These are phyloP conservation scores for Skeletonema marinoi DNA, from an alignment of 108 stramenopile genomes.

Conservation along the genomic window DNA sequence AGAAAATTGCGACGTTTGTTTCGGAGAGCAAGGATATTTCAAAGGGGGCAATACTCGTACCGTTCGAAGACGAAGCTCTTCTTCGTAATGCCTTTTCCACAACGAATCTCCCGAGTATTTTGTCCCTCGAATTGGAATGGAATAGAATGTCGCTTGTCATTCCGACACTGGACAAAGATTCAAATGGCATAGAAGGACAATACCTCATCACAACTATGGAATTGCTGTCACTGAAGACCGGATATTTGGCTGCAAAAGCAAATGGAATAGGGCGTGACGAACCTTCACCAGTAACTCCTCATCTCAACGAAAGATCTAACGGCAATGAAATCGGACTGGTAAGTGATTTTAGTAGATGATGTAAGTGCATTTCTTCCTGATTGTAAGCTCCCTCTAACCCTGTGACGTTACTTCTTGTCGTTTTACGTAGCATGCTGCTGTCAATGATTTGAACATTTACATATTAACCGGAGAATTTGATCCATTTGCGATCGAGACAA, in stretches of 20 bases:
- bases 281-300: neutral
- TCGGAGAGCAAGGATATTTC: neutral
- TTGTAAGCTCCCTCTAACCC: neutral
- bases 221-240: constrained; percentile 6
- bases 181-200: constrained; percentile 6
- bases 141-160: neutral
- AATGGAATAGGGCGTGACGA: neutral
- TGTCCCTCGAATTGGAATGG: neutral
- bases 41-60: neutral
- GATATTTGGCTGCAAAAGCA: neutral
- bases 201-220: constrained; percentile 4
- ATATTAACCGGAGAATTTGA: neutral
- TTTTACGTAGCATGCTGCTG: neutral
- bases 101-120: neutral
- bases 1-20: constrained; percentile 9
- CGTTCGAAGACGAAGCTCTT: neutral
- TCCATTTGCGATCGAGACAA: neutral
- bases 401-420: neutral
- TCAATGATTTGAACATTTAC: neutral
- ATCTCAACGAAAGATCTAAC: neutral
- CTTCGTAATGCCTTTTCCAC: constrained; percentile 2
- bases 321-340: neutral
- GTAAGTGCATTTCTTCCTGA: neutral
- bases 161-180: neutral
- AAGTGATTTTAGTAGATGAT: neutral